Base-by-base conservation (phyloP, 1,139 yeast species). In the Nakaseomyces delphensis region DNA sequence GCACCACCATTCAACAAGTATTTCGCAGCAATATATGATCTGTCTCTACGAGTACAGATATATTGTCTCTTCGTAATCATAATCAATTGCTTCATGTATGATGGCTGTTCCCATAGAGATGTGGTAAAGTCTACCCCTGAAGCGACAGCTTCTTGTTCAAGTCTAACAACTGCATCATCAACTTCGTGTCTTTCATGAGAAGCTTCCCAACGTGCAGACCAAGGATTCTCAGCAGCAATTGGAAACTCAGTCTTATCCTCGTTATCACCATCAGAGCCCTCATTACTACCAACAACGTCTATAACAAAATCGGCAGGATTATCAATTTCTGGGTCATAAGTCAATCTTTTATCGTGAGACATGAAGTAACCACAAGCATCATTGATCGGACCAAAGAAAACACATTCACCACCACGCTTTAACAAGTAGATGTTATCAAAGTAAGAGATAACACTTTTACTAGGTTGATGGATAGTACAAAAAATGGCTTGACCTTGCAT, bases 241-340 rank as follows among this genome's bases (percentile, higher is more conserved):
- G 74, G 75, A 15, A 76, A 76, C 20, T 27, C 44, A 9, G 44
- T 44, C 21, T 21, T 21, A 16, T 35, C 43, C 8, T 28, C 33
- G 15, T 19, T 39, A 20, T 32, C 37, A 11, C 14, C 19, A 3
- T 23, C 37, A 24, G 20, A 30, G 35, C 36, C 14, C 15, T 33
- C 39, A 23, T 45, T 47, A 23, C 53, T 50, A 38, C 79, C 79
- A 54, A 76, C 75, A 36, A 71, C 73, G 45, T 74, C 76, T 48
- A 76, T 63, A 48, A 77, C 71, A 54, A 74, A 76, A 56, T 76
- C 82, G 18, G 82, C 82, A 3, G 82, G 82, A 47, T 76, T 76
- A 47, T 72, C 79, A 31, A 33, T 29, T 43, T 50, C 54, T 11
- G 30, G 43, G 25, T 54, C 52, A 32, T 44, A 53, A 13, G 41